Conservation (phyloP, 805 yeast genomes). For the Candida vartiovaarae region DNA sequence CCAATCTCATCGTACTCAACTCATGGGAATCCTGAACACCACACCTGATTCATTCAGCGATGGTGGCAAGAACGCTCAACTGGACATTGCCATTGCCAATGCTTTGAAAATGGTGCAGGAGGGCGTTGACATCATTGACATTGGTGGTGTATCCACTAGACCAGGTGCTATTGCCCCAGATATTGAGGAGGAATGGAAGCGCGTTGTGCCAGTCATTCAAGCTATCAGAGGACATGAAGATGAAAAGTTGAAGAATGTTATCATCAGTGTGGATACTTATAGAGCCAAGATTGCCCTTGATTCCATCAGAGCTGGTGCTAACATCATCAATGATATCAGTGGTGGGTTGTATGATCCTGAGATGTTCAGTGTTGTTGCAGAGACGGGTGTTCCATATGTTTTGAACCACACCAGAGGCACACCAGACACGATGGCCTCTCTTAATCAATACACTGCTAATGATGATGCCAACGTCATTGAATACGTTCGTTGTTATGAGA, state of each 20-base stretch:
- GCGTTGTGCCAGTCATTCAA: conserved; percentile 66
- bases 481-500: conserved; percentile 20
- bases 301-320: conserved; percentile 72
- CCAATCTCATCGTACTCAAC: conserved; percentile 42
- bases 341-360: conserved; percentile 65
- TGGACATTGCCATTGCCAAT: conserved; percentile 35
- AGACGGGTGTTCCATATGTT: conserved; percentile 66
- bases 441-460: conserved; percentile 46
- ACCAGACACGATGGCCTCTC: conserved; percentile 59
- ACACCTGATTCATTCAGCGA: conserved; percentile 97
- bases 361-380: conserved; percentile 66
- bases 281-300: conserved; percentile 66
- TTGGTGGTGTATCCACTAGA: conserved; percentile 93
- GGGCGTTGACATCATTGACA: conserved; percentile 76
- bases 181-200: conserved; percentile 54
- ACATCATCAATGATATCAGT: conserved; percentile 86
- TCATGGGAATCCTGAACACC: conserved; percentile 85
- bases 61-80: conserved; percentile 49
- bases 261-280: conserved; percentile 86
- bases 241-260: conserved; percentile 30
- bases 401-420: conserved; percentile 83
- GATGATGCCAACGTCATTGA: conserved; percentile 32
- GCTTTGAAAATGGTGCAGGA: conserved; percentile 43
- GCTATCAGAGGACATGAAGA: conserved; percentile 44
- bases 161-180: conserved; percentile 69